These are phyloP conservation scores for Cryphonectria japonica DNA, from an alignment of 2,329 filamentous ascomycete species.

Conservation along the genomic window DNA sequence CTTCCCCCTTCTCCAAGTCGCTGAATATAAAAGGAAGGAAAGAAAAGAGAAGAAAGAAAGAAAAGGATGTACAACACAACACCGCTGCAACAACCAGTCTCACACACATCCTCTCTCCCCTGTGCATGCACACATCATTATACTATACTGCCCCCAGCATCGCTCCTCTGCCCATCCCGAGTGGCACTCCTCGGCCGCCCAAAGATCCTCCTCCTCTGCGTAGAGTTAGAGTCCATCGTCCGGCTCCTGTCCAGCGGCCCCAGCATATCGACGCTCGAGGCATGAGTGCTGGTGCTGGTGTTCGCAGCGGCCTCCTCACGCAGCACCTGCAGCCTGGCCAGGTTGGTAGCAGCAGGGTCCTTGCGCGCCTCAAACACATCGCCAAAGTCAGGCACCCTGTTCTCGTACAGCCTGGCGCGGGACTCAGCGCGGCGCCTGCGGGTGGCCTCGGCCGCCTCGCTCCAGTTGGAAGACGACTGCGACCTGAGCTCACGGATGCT, in stretches of 20 bases:
- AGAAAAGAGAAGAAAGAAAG: too few species aligned
- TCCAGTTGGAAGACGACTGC: constrained; percentile 11
- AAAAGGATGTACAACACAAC: neutral
- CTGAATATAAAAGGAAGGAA: too few species aligned
- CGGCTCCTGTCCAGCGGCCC: constrained; percentile 11
- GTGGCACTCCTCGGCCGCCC: constrained; percentile 26
- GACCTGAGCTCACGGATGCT: constrained; percentile 18
- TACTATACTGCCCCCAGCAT: constrained; percentile 7
- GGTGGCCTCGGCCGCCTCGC: neutral
- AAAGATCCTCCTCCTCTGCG: constrained; percentile 22
- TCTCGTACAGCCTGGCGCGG: constrained; percentile 15
- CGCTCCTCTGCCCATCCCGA: neutral
- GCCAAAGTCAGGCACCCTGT: constrained; percentile 21
- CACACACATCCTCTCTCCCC: neutral
- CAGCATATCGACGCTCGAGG: constrained; percentile 13
- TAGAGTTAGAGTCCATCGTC: constrained; percentile 8
- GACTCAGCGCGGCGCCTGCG: constrained; percentile 26
- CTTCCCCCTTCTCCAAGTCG: too few species aligned
- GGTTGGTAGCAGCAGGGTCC: constrained; percentile 19
- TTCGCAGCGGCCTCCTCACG: constrained; percentile 20
- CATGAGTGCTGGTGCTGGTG: neutral
- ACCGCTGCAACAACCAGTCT: neutral
- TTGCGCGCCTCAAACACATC: constrained; percentile 29
- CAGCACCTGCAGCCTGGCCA: constrained; percentile 26
- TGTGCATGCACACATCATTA: neutral